Evolutionary conservation across 345 rosid species (phyloP), one percentile per base, ranked within the genome.

Genomic region (Cardamine occulta): DNA sequence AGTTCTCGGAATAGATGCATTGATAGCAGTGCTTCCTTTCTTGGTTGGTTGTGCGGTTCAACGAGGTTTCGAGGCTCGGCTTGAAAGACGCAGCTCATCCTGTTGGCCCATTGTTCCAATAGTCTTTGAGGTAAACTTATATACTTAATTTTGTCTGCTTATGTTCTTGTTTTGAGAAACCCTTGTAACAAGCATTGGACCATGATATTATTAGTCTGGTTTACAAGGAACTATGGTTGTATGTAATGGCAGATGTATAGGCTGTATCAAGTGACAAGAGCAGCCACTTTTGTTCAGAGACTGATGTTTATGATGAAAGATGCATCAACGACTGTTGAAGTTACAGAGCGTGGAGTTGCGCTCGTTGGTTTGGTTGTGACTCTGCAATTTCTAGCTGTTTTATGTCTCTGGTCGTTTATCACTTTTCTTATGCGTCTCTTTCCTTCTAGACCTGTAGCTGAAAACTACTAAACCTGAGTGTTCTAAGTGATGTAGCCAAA

Each of bases 31-130:
- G 40, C 74, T 82, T 82, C 97, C 97, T 26, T 87, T 88, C 77
- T 75, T 93, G 53, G 54, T 84, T 63, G 97, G 96, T 29, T 93
- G 96, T 71, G 81, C 83, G 18, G 91, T 82, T 75, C 98, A 93
- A 76, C 83, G 72, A 58, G 82, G 63, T 54, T 89, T 93, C 15
- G 96, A 89, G 83, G 71, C 69, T 63, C 39, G 47, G 69, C 73
- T 88, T 62, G 86, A 91, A 18, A 80, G 81, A 80, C 84, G 80
- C 1, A 78, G 82, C 21, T 91, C 97, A 5, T 89, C 97, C 5
- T 88, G 97, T 79, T 88, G 96, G 97, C 96, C 98, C 23, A 66
- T 89, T 49, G 85, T 89, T 63, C 93, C 97, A 67, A 85, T 91
- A 51, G 73, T 90, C 28, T 93, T 93, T 21, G 93, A 90, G 98